phyloP scores from a whole-genome alignment of 2,329 filamentous ascomycete genomes.

The Pseudodiploospora longispora region DNA sequence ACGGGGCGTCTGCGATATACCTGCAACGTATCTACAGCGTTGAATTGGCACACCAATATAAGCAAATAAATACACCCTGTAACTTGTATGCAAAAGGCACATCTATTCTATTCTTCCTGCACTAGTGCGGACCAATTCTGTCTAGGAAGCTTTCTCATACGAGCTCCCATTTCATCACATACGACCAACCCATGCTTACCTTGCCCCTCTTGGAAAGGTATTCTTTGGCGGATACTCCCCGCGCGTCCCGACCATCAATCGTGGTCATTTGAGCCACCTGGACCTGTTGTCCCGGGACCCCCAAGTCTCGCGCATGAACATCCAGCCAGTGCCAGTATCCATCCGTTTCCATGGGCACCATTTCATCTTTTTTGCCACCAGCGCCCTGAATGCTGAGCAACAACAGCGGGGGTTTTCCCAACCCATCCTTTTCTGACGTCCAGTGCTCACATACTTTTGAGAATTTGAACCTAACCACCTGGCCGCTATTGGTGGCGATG shows the following conservation, averaged over 20 bases:
- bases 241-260: constrained; percentile 37
- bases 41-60: no score
- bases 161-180: constrained; percentile 42
- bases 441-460: constrained; percentile 75
- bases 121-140: no score
- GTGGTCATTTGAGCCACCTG: constrained; percentile 53
- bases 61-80: no score
- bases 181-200: constrained; percentile 36
- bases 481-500: constrained; percentile 50
- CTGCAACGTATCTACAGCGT: no score
- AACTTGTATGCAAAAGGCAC: no score
- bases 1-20: no score
- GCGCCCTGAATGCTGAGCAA: constrained; percentile 58
- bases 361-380: constrained; percentile 60
- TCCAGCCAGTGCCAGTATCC: constrained; percentile 78
- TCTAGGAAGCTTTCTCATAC: constrained; percentile 20
- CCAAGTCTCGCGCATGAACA: constrained; percentile 57
- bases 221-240: constrained; percentile 41
- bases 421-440: constrained; percentile 60
- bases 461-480: constrained; percentile 69
- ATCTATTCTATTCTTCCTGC: no score
- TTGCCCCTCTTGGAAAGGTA: constrained; percentile 35
- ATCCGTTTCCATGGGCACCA: constrained; percentile 66
- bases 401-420: constrained; percentile 59
- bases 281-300: constrained; percentile 60